phyloP scores from a whole-genome alignment of 2,329 filamentous ascomycete genomes.

The Aschersonia sp. region DNA sequence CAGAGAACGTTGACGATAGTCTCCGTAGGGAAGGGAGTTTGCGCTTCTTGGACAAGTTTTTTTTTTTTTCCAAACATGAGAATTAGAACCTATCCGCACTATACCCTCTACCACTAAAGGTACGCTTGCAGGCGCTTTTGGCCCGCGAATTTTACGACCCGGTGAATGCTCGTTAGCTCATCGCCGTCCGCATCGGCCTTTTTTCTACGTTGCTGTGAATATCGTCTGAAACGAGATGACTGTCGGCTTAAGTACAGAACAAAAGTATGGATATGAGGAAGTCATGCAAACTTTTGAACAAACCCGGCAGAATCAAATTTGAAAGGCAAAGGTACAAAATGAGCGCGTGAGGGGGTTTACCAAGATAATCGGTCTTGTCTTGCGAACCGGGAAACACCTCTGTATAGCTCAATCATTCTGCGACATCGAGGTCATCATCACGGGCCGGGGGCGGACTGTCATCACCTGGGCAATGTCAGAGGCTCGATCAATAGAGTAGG shows the following conservation, averaged over 20 bases:
- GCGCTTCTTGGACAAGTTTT: background rate
- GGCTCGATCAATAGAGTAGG: background rate
- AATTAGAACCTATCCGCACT: constrained; percentile 2
- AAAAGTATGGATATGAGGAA: constrained; percentile 5
- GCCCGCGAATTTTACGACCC: constrained; percentile 1
- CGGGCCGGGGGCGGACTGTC: constrained; percentile 67
- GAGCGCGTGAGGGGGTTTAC: background rate
- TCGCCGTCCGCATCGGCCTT: constrained; percentile 1
- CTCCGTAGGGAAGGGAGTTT: no score
- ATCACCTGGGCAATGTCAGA: constrained; percentile 5
- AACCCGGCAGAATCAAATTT: background rate
- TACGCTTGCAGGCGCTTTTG: constrained; percentile 1
- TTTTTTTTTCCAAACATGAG: background rate
- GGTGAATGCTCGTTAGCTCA: background rate
- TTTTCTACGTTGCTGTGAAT: constrained; percentile 10
- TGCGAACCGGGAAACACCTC: no score
- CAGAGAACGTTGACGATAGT: no score
- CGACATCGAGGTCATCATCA: constrained; percentile 88
- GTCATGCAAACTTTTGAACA: background rate
- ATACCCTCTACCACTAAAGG: constrained; percentile 4
- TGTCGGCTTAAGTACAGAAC: constrained; percentile 7
- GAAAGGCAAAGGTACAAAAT: background rate
- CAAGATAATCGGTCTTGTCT: background rate
- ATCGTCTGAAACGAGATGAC: constrained; percentile 7
- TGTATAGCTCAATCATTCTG: constrained; percentile 41